A percentile compares a stretch with the other conserved stretches of the same genome.
These are phyloP conservation scores for Vigna radiata DNA, from an alignment of 306 rosid genomes.

Conservation along the genomic window DNA sequence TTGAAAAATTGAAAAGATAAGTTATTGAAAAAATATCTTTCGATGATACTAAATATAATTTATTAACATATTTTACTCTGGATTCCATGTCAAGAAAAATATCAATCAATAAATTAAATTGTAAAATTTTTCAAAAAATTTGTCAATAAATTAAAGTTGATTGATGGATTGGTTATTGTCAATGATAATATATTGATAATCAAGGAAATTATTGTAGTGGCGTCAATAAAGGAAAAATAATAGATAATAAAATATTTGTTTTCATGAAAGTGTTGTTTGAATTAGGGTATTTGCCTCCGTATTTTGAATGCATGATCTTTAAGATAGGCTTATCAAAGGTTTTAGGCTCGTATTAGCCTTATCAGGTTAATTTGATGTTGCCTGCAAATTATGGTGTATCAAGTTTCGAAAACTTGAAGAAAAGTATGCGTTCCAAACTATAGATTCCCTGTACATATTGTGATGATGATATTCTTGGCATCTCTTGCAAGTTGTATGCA, in stretches of 20 bases:
- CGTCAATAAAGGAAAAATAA: too few relatives aligned
- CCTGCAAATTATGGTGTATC: constrained; percentile 8
- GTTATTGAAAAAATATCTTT: too few relatives aligned
- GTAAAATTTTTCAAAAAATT: too few relatives aligned
- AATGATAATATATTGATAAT: too few relatives aligned
- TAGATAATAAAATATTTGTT: background rate
- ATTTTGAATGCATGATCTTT: background rate
- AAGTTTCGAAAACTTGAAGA: constrained; percentile 4
- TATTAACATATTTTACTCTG: too few relatives aligned
- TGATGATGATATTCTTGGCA: background rate
- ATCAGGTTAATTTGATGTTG: constrained; percentile 10
- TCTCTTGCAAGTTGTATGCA: constrained; percentile 25
- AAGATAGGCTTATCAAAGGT: constrained; percentile 29
- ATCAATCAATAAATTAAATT: too few relatives aligned
- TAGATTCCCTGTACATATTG: background rate
- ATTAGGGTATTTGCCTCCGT: background rate
- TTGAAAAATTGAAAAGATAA: too few relatives aligned
- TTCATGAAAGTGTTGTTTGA: background rate
- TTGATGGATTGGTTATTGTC: too few relatives aligned
- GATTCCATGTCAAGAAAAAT: too few relatives aligned
- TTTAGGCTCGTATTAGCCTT: background rate
- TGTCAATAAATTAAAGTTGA: too few relatives aligned
- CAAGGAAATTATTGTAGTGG: too few relatives aligned
- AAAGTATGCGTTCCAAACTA: background rate
- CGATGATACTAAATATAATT: too few relatives aligned